These are phyloP conservation scores for Dothiorella sarmentorum DNA, from an alignment of 2,329 filamentous ascomycete genomes.

Conservation along the genomic window DNA sequence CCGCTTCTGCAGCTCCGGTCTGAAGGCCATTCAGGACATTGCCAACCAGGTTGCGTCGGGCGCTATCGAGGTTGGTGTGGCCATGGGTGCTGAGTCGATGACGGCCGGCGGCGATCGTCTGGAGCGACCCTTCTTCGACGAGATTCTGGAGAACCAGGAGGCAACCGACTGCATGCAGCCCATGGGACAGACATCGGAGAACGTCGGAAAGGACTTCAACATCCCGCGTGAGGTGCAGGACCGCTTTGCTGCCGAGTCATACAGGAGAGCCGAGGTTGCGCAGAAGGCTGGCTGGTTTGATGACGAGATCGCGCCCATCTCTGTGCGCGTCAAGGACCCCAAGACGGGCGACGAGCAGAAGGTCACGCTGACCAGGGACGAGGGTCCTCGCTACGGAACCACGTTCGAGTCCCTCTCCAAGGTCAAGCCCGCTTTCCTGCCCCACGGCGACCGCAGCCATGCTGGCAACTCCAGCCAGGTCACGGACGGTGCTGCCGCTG, in stretches of 20 bases:
- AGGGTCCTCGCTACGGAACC: conserved; percentile 87
- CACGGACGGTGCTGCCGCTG: conserved; percentile 86
- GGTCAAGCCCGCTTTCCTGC: conserved; percentile 84
- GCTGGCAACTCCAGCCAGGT: conserved; percentile 94
- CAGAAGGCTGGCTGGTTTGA: conserved; percentile 90
- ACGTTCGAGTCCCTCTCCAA: conserved; percentile 79
- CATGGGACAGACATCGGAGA: conserved; percentile 98
- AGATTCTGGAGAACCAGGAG: conserved; percentile 71
- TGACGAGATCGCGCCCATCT: conserved; percentile 91
- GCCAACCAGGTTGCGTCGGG: conserved; percentile 79
- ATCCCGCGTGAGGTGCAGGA: conserved; percentile 80
- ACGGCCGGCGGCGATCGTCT: conserved; percentile 67
- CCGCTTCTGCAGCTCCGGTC: conserved; percentile 94
- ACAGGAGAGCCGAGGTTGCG: conserved; percentile 78
- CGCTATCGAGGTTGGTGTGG: conserved; percentile 82
- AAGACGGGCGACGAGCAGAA: conserved; percentile 75
- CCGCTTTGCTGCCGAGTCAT: conserved; percentile 80
- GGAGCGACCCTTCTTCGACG: conserved; percentile 70
- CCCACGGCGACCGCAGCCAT: conserved; percentile 81
- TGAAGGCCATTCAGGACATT: conserved; percentile 94
- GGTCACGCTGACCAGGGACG: conserved; percentile 78
- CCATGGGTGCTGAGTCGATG: conserved; percentile 89
- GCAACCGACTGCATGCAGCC: conserved; percentile 83
- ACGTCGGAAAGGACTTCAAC: conserved; percentile 86
- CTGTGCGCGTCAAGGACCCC: conserved; percentile 74